These are phyloP conservation scores for Fusarium verrucosum DNA, from an alignment of 2,329 filamentous ascomycete species.

Conservation along the genomic window DNA sequence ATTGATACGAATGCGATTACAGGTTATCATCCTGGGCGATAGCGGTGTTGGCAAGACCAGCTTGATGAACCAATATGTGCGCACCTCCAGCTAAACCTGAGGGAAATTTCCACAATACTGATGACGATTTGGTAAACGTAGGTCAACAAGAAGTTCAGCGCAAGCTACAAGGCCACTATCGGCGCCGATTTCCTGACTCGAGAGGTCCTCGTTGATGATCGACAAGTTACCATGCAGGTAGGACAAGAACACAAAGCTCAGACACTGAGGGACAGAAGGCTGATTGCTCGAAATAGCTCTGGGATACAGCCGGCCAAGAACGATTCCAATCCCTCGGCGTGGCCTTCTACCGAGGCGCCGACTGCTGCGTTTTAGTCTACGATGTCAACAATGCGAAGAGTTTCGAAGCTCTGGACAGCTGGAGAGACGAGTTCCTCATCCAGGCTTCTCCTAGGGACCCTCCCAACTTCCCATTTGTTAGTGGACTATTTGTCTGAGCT, in stretches of 20 bases:
- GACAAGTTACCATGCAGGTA: slow-evolving; percentile 98
- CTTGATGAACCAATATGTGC: slow-evolving; percentile 99
- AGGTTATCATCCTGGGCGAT: slow-evolving; percentile 99
- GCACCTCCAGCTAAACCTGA: slow-evolving; percentile 46
- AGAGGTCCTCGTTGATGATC: slow-evolving; percentile 96
- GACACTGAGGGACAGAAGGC: not conserved
- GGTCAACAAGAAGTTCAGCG: slow-evolving; percentile 99
- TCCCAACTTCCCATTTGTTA: slow-evolving; percentile 96
- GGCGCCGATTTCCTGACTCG: slow-evolving; percentile 98
- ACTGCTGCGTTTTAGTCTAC: slow-evolving; percentile 97
- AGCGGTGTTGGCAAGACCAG: slow-evolving; percentile 99
- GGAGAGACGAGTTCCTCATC: slow-evolving; percentile 97
- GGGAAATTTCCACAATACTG: slow-evolving; percentile 18
- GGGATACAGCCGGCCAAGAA: slow-evolving; percentile 98
- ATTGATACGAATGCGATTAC: slow-evolving; percentile 34
- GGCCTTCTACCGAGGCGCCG: slow-evolving; percentile 95
- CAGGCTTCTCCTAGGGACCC: slow-evolving; percentile 96
- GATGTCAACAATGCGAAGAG: slow-evolving; percentile 99
- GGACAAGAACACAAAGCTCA: slow-evolving; percentile 25
- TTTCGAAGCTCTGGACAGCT: slow-evolving; percentile 97
- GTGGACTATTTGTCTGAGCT: slow-evolving; percentile 48
- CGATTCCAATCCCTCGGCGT: slow-evolving; percentile 97
- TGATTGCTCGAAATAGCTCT: slow-evolving; percentile 69
- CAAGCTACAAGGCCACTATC: slow-evolving; percentile 99
- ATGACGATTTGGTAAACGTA: slow-evolving; percentile 51